Percentiles rank a stretch among this genome's conserved stretches.
These are phyloP conservation scores for Ramalina intermedia DNA, from an alignment of 495 filamentous ascomycete genomes.

Conservation along the genomic window DNA sequence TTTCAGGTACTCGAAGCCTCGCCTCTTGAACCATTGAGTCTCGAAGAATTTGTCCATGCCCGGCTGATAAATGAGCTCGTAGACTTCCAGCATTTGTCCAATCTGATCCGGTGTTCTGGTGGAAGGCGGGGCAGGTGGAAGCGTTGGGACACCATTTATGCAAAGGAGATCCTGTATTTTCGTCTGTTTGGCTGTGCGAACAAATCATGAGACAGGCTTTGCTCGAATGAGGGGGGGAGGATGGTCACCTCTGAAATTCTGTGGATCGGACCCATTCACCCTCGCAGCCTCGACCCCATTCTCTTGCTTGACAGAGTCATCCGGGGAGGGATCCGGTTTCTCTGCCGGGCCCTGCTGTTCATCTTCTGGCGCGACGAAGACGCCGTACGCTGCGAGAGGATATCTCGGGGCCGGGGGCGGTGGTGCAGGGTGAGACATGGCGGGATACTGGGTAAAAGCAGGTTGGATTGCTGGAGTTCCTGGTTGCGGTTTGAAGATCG, in stretches of 20 bases:
- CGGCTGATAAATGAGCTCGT: slow-evolving; percentile 58
- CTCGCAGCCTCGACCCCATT: too few relatives aligned
- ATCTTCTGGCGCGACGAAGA: slow-evolving; percentile 26
- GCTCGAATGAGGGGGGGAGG: not conserved
- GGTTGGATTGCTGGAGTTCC: slow-evolving; percentile 68
- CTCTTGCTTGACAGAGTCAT: slow-evolving; percentile 12
- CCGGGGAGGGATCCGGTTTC: slow-evolving; percentile 51
- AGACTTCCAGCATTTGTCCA: slow-evolving; percentile 61
- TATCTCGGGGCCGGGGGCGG: slow-evolving; percentile 41
- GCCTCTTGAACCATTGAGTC: slow-evolving; percentile 62
- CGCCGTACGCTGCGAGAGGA: slow-evolving; percentile 38
- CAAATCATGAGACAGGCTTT: not conserved
- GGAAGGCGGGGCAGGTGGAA: slow-evolving; percentile 40
- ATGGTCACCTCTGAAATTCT: slow-evolving; percentile 28
- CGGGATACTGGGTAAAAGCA: slow-evolving; percentile 32
- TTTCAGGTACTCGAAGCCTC: slow-evolving; percentile 36
- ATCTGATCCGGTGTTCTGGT: slow-evolving; percentile 36
- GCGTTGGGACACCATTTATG: slow-evolving; percentile 47
- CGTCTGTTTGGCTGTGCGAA: slow-evolving; percentile 47
- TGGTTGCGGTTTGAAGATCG: slow-evolving; percentile 85
- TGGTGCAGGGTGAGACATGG: slow-evolving; percentile 1
- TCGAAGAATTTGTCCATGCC: slow-evolving; percentile 73
- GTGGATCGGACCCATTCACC: slow-evolving; percentile 15
- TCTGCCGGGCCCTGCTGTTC: not conserved
- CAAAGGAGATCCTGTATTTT: slow-evolving; percentile 64